Percentiles rank a stretch among this genome's conserved stretches.
Conservation (phyloP, 768 basidiomycete species). For the Favolaschia claudopus region DNA sequence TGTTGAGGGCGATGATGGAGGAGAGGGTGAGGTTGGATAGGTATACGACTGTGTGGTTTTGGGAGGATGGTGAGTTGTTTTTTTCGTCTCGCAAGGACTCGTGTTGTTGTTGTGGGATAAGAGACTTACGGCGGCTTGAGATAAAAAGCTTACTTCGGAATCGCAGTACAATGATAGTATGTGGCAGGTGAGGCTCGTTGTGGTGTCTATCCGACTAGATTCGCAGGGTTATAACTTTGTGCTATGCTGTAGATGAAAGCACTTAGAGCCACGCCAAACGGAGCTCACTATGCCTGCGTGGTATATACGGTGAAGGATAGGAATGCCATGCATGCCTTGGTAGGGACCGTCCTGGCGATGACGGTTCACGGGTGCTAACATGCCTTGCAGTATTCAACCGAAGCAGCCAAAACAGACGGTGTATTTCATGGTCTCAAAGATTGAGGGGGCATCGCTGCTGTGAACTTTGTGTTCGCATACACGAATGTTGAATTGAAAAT, state of each 20-base stretch:
- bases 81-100: too few species aligned
- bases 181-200: too few species aligned
- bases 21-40: constrained; percentile 10
- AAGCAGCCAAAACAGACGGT: constrained; percentile 16
- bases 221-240: too few species aligned
- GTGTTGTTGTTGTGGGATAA: too few species aligned
- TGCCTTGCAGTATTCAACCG: not conserved
- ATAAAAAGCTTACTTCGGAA: not conserved
- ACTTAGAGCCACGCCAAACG: constrained; percentile 17
- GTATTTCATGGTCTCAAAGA: constrained; percentile 18
- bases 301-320: constrained; percentile 9
- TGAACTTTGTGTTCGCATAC: too few species aligned
- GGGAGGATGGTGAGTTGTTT: too few species aligned
- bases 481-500: too few species aligned
- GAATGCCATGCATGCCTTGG: constrained; percentile 13
- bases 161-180: not conserved
- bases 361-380: not conserved
- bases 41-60: constrained; percentile 12
- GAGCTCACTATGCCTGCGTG: constrained; percentile 4
- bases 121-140: too few species aligned
- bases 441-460: too few species aligned
- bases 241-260: constrained; percentile 16
- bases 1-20: constrained; percentile 13
- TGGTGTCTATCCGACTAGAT: too few species aligned
- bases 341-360: not conserved